phyloP scores from a whole-genome alignment of 2,329 filamentous ascomycete genomes.

The Aspergillus versicolor region DNA sequence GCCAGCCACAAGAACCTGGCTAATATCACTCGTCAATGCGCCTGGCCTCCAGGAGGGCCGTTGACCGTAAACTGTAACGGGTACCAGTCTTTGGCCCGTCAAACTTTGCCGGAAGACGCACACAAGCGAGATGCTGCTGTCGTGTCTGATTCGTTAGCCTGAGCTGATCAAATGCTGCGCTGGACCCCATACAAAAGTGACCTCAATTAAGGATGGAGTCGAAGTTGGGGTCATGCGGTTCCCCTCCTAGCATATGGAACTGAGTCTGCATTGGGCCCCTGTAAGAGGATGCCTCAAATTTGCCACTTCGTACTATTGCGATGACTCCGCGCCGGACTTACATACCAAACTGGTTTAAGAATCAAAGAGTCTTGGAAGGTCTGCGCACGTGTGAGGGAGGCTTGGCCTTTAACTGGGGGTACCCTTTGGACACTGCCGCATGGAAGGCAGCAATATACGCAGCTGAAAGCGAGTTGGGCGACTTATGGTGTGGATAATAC shows the following conservation, averaged over 20 bases:
- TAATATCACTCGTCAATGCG: not conserved
- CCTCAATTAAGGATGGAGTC: not conserved
- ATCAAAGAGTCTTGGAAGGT: not conserved
- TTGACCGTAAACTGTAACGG: not conserved
- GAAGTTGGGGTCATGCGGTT: constrained; percentile 4
- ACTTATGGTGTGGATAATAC: not conserved
- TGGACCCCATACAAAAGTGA: not conserved
- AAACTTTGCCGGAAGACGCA: no score
- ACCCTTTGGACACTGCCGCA: no score
- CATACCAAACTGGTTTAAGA: not conserved
- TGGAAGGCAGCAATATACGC: not conserved
- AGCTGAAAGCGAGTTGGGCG: not conserved
- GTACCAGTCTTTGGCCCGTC: not conserved
- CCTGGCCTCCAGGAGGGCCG: not conserved
- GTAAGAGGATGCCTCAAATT: not conserved
- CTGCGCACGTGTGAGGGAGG: not conserved
- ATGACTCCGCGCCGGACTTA: not conserved
- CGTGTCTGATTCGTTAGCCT: not conserved
- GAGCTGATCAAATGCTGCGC: not conserved
- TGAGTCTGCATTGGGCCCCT: constrained; percentile 1
- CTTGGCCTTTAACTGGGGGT: no score
- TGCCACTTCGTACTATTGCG: not conserved
- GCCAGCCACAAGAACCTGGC: not conserved
- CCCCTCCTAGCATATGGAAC: not conserved
- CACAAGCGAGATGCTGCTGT: not conserved